These are phyloP conservation scores for Rhizoclosmatium sp. DNA, from an alignment of 192 early-diverging fungal genomes.

Conservation along the genomic window DNA sequence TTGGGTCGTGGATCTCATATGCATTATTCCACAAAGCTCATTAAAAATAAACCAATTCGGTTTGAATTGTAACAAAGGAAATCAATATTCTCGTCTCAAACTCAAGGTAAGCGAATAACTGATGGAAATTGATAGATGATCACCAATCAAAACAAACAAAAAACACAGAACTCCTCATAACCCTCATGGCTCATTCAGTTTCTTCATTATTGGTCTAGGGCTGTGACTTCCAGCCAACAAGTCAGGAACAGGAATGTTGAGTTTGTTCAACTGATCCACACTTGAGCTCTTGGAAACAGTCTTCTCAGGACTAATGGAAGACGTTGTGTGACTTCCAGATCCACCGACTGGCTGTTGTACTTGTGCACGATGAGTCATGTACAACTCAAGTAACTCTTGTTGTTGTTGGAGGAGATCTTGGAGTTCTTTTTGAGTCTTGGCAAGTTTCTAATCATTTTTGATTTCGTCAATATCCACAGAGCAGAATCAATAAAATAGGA, in stretches of 20 bases:
- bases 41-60: no score
- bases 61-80: no score
- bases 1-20: no score
- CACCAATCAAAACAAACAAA: neutral
- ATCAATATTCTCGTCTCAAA: neutral
- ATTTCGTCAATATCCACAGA: neutral
- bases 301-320: neutral
- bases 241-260: constrained; percentile 20
- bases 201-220: constrained; percentile 39
- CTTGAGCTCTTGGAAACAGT: constrained; percentile 10
- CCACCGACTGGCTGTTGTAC: neutral
- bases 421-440: constrained; percentile 39
- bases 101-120: neutral
- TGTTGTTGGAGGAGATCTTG: constrained; percentile 31
- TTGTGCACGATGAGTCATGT: constrained; percentile 11
- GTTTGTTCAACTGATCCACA: neutral
- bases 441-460: constrained; percentile 10
- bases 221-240: constrained; percentile 42
- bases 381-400: constrained; percentile 30
- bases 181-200: neutral
- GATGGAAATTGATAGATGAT: neutral
- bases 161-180: neutral
- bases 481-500: neutral
- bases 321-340: neutral
- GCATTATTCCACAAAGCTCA: no score